Conservation (phyloP, 805 yeast genomes). For the Candida coquimbonensis region DNA sequence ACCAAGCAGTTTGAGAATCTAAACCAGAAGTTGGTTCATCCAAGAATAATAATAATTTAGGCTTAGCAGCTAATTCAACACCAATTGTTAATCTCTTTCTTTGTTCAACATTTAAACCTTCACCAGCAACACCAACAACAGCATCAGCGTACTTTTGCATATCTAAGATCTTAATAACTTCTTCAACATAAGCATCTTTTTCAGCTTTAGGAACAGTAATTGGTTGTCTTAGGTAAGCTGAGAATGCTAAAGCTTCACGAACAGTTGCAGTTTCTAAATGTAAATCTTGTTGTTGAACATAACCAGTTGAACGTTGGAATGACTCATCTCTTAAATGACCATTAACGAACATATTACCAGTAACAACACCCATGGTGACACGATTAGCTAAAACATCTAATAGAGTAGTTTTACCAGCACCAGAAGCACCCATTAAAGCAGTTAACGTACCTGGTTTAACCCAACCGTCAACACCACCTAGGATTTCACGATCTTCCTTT, state of each 20-base stretch:
- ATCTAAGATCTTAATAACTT: constrained; percentile 54
- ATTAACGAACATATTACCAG: constrained; percentile 56
- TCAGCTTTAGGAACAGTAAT: constrained; percentile 41
- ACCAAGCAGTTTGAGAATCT: constrained; percentile 66
- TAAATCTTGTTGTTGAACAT: constrained; percentile 73
- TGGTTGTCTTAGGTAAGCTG: constrained; percentile 70
- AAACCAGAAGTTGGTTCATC: constrained; percentile 69
- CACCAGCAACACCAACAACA: constrained; percentile 68
- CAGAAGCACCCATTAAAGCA: constrained; percentile 73
- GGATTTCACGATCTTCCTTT: constrained; percentile 50
- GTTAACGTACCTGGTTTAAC: constrained; percentile 79
- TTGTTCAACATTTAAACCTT: constrained; percentile 59
- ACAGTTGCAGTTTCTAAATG: constrained; percentile 62
- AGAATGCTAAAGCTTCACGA: constrained; percentile 62
- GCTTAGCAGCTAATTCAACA: constrained; percentile 62
- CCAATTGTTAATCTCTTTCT: constrained; percentile 62
- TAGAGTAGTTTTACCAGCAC: constrained; percentile 77
- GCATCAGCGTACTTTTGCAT: constrained; percentile 66
- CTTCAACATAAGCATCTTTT: constrained; percentile 60
- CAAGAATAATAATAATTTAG: constrained; percentile 49
- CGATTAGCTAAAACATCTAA: constrained; percentile 67
- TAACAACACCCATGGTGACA: constrained; percentile 62
- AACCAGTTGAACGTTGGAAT: constrained; percentile 49
- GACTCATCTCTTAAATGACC: constrained; percentile 54
- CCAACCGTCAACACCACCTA: constrained; percentile 71